Evolutionary conservation across 345 rosid genomes (phyloP).

Genomic region (Noccaea bulbosa): DNA sequence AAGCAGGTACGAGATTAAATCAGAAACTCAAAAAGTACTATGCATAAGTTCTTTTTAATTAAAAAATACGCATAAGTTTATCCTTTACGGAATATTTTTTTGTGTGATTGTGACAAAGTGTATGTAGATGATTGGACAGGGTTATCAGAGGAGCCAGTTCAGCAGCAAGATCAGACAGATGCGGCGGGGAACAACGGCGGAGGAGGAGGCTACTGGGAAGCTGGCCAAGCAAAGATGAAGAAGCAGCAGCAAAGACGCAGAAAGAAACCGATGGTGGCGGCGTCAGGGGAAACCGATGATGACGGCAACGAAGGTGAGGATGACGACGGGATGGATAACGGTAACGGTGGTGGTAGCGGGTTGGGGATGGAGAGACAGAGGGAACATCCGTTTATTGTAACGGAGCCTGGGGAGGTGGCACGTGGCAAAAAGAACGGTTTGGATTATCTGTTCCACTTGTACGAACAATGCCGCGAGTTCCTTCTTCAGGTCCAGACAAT

Average conservation of each 20-base stretch:
- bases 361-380: constrained; percentile 74
- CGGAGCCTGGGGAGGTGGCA: constrained; percentile 99
- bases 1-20: constrained; percentile 32
- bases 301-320: constrained; percentile 45
- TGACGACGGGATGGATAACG: constrained; percentile 50
- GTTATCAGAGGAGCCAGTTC: constrained; percentile 83
- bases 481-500: constrained; percentile 88
- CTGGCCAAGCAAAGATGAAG: constrained; percentile 46
- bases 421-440: constrained; percentile 99
- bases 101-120: constrained; percentile 11
- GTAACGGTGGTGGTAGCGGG: constrained; percentile 56
- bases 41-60: background rate
- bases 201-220: constrained; percentile 62
- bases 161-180: constrained; percentile 60
- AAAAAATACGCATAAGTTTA: background rate
- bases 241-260: constrained; percentile 51
- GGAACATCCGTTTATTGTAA: constrained; percentile 99
- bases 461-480: constrained; percentile 97
- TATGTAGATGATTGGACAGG: constrained; percentile 53
- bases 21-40: background rate
- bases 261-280: constrained; percentile 47
- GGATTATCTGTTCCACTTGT: constrained; percentile 96
- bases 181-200: constrained; percentile 57
- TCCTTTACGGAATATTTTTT: background rate
- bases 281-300: constrained; percentile 46